Conservation (phyloP, 768 basidiomycete species). For the Mycena olivaceomarginata region DNA sequence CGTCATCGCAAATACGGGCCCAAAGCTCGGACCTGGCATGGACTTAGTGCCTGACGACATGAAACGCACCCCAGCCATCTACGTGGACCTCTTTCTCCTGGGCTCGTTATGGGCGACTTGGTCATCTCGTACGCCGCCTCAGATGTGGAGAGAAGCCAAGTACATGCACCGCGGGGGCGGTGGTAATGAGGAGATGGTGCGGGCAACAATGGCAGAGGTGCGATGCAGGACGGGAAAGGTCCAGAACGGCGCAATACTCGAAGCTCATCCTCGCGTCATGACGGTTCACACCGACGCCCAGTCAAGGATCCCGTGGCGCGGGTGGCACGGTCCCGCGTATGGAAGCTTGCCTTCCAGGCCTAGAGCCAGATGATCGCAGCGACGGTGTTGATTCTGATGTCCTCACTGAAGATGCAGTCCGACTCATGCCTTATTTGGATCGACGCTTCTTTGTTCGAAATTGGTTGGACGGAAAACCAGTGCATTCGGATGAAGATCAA, state of each 20-base stretch:
- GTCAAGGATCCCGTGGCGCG: background rate
- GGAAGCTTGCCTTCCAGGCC: slow-evolving; percentile 10
- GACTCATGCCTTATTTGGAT: slow-evolving; percentile 21
- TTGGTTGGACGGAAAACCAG: slow-evolving; percentile 27
- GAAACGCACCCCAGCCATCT: no score
- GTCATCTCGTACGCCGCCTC: no score
- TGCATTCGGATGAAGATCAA: background rate
- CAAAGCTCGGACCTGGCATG: no score
- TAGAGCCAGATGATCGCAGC: slow-evolving; percentile 20
- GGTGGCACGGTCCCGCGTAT: slow-evolving; percentile 11
- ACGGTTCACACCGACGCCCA: slow-evolving; percentile 4
- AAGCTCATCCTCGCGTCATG: slow-evolving; percentile 13
- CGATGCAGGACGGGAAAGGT: no score
- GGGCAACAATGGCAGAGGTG: no score
- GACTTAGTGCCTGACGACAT: no score
- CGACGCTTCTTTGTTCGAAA: slow-evolving; percentile 19
- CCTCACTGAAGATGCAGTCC: slow-evolving; percentile 26
- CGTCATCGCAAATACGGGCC: no score
- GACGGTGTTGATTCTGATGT: slow-evolving; percentile 21
- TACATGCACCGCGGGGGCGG: no score
- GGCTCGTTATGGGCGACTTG: no score
- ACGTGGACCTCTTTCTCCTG: no score
- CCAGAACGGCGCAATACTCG: slow-evolving; percentile 2
- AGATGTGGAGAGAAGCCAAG: no score
- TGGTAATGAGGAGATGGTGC: no score